Conservation (phyloP, 2,329 filamentous ascomycete species). For the Botrytis porri region DNA sequence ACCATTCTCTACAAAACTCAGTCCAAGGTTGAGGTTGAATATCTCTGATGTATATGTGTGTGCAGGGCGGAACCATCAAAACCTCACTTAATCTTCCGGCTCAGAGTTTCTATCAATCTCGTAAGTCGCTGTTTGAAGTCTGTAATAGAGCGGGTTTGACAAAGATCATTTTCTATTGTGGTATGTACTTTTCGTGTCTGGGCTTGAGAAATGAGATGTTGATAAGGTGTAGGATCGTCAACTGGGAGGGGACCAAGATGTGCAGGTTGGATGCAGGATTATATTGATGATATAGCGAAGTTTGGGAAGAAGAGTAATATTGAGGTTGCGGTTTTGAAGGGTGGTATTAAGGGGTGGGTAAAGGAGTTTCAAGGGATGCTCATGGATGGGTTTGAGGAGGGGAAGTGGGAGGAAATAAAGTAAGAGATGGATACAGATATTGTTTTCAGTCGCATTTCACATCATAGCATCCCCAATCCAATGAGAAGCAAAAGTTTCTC, state of each 20-base stretch:
- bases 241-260: slow-evolving; percentile 50
- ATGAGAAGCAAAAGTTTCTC: neutral
- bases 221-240: slow-evolving; percentile 46
- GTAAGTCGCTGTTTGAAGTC: slow-evolving; percentile 48
- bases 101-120: slow-evolving; percentile 52
- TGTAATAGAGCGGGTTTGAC: slow-evolving; percentile 49
- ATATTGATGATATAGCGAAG: slow-evolving; percentile 46
- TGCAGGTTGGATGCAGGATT: slow-evolving; percentile 56
- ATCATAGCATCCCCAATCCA: neutral
- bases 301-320: slow-evolving; percentile 43
- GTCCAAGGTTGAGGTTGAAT: neutral
- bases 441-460: neutral
- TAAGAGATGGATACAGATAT: slow-evolving; percentile 12
- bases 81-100: slow-evolving; percentile 58
- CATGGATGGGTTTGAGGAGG: slow-evolving; percentile 51
- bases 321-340: slow-evolving; percentile 48
- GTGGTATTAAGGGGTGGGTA: slow-evolving; percentile 56
- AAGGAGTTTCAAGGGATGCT: slow-evolving; percentile 45
- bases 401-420: slow-evolving; percentile 37
- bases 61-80: slow-evolving; percentile 56
- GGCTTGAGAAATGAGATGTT: neutral
- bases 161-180: slow-evolving; percentile 55
- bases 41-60: neutral
- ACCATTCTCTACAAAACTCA: too few species aligned
- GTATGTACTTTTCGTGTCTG: slow-evolving; percentile 38